Conservation (phyloP, 2,329 filamentous ascomycete genomes). For the Orbilia oligospora region DNA sequence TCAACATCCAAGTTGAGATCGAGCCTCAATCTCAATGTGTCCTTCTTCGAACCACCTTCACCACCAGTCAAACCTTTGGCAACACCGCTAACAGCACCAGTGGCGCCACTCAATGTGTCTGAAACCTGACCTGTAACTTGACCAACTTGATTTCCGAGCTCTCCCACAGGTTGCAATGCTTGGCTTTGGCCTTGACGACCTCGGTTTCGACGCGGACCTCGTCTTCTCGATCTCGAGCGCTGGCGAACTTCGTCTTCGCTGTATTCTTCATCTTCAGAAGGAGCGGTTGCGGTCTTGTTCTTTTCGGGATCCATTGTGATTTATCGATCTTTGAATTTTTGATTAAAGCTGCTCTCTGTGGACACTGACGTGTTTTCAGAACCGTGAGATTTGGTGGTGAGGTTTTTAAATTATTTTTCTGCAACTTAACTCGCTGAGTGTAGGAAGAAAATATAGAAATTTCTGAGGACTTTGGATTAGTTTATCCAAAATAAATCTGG, state of each 20-base stretch:
- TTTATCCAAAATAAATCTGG: neutral
- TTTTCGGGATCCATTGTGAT: slow-evolving; percentile 57
- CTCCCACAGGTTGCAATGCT: slow-evolving; percentile 50
- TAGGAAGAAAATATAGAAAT: neutral
- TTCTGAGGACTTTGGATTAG: neutral
- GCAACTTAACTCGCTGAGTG: neutral
- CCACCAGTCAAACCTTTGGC: slow-evolving; percentile 58
- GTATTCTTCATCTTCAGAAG: slow-evolving; percentile 55
- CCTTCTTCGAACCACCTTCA: slow-evolving; percentile 69
- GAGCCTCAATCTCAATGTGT: slow-evolving; percentile 79
- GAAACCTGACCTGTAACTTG: slow-evolving; percentile 61
- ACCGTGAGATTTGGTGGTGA: neutral
- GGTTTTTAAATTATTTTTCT: neutral
- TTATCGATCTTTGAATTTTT: neutral
- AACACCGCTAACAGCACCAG: slow-evolving; percentile 59
- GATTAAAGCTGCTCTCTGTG: neutral
- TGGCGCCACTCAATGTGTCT: slow-evolving; percentile 58
- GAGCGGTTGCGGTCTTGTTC: slow-evolving; percentile 50
- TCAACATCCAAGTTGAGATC: slow-evolving; percentile 87
- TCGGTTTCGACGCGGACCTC: slow-evolving; percentile 52
- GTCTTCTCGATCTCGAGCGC: slow-evolving; percentile 52
- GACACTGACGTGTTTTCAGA: neutral
- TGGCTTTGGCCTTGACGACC: slow-evolving; percentile 43
- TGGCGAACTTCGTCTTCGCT: slow-evolving; percentile 53
- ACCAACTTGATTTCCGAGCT: slow-evolving; percentile 54